Percentiles rank a stretch among this genome's conserved stretches.
Conservation (phyloP, 2,329 filamentous ascomycete genomes). For the Pseudogymnoascus sp. region DNA sequence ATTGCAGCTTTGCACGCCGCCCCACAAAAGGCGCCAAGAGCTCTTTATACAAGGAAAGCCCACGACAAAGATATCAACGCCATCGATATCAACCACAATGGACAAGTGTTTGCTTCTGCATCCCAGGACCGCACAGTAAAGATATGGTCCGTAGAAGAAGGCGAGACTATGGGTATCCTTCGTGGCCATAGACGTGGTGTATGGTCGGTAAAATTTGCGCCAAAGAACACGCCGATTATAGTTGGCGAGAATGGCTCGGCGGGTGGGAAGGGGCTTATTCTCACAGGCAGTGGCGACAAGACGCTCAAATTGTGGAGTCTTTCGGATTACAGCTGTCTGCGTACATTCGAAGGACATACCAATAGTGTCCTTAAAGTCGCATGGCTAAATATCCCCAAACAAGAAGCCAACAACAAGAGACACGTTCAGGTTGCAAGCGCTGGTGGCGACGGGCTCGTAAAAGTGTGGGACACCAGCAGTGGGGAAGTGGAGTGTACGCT, state of each 20-base stretch:
- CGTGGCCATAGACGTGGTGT: constrained; percentile 91
- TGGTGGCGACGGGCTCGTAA: constrained; percentile 89
- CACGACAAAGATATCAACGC: constrained; percentile 99
- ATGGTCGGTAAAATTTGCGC: constrained; percentile 90
- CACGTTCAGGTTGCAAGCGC: constrained; percentile 74
- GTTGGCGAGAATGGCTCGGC: constrained; percentile 65
- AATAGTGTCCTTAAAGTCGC: constrained; percentile 91
- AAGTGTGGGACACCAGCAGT: constrained; percentile 85
- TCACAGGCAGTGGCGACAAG: constrained; percentile 93
- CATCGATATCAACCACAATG: constrained; percentile 68
- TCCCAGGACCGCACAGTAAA: constrained; percentile 97
- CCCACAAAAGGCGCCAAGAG: constrained; percentile 52
- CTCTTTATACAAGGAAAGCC: constrained; percentile 83
- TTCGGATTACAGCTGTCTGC: constrained; percentile 81
- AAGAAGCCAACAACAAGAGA: constrained; percentile 47
- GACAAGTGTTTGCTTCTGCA: constrained; percentile 84
- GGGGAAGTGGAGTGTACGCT: constrained; percentile 84
- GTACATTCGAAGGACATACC: constrained; percentile 93
- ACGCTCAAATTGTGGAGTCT: constrained; percentile 94
- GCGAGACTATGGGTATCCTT: constrained; percentile 84
- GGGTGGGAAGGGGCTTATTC: constrained; percentile 71
- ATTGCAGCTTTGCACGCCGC: constrained; percentile 47
- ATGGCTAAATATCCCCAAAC: constrained; percentile 61
- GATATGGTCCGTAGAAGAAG: constrained; percentile 87
- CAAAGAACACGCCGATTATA: constrained; percentile 66